phyloP scores from a whole-genome alignment of 352 stramenopile species.

The Globisporangium nagaii region DNA sequence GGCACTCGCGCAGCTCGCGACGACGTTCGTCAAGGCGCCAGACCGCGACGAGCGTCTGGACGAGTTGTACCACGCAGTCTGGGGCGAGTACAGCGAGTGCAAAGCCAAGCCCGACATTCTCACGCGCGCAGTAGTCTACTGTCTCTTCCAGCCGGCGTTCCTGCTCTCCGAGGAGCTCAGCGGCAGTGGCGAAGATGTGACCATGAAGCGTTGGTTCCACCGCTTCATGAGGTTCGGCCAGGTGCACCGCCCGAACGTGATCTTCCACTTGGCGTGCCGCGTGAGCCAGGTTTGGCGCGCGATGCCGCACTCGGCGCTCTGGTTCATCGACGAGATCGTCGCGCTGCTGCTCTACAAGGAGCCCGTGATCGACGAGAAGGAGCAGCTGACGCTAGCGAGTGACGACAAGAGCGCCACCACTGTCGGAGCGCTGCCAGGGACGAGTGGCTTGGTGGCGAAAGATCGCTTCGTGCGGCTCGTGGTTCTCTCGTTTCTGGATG shows the following conservation, averaged over 20 bases:
- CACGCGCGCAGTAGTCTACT: slow-evolving; percentile 57
- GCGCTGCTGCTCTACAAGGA: slow-evolving; percentile 72
- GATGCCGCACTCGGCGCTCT: slow-evolving; percentile 32
- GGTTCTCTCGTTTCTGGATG: slow-evolving; percentile 60
- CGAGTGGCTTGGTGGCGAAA: slow-evolving; percentile 26
- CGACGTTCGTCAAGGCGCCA: slow-evolving; percentile 17
- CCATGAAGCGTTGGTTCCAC: slow-evolving; percentile 58
- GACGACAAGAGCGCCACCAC: background rate
- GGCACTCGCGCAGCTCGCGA: slow-evolving; percentile 40
- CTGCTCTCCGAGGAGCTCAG: slow-evolving; percentile 22
- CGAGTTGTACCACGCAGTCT: slow-evolving; percentile 49
- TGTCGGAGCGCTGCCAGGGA: background rate
- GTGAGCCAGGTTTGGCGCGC: slow-evolving; percentile 64
- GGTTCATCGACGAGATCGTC: slow-evolving; percentile 66
- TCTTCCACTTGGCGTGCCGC: slow-evolving; percentile 71
- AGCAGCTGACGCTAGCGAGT: slow-evolving; percentile 25
- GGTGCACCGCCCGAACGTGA: slow-evolving; percentile 59
- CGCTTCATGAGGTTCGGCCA: slow-evolving; percentile 50
- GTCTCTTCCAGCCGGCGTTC: slow-evolving; percentile 70
- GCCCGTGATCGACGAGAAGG: slow-evolving; percentile 62
- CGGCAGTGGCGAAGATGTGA: slow-evolving; percentile 10
- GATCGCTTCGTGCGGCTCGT: slow-evolving; percentile 67
- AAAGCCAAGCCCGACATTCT: slow-evolving; percentile 65
- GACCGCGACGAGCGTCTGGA: slow-evolving; percentile 21
- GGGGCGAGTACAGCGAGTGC: slow-evolving; percentile 63